These are phyloP conservation scores for Cyberlindnera bimundalis DNA, from an alignment of 805 yeast genomes.

Conservation along the genomic window DNA sequence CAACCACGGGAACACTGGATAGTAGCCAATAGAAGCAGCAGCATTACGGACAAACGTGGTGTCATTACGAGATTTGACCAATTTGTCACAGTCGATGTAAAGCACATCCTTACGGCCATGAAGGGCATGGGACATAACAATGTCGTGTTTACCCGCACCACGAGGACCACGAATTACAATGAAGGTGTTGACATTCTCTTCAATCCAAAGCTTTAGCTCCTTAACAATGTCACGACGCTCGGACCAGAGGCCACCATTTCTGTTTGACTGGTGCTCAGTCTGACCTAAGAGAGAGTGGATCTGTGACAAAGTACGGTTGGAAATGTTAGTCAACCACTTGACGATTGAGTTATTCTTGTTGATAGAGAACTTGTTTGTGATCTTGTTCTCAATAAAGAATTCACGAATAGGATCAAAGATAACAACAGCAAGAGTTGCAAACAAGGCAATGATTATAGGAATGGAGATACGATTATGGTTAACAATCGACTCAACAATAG, in stretches of 20 bases:
- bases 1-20: constrained; percentile 92
- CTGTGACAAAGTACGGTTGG: constrained; percentile 32
- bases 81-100: constrained; percentile 72
- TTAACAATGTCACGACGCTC: constrained; percentile 67
- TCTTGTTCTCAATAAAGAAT: constrained; percentile 69
- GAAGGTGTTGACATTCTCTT: constrained; percentile 87
- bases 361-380: constrained; percentile 56
- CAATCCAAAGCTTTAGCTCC: constrained; percentile 72
- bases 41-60: constrained; percentile 60
- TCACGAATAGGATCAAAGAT: constrained; percentile 93
- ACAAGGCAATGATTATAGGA: constrained; percentile 72
- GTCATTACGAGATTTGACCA: constrained; percentile 74
- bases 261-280: constrained; percentile 23
- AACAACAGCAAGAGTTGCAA: constrained; percentile 78
- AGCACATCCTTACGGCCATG: constrained; percentile 58
- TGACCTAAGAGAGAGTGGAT: constrained; percentile 35
- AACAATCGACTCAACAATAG: constrained; percentile 53
- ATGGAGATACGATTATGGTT: constrained; percentile 81
- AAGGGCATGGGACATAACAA: constrained; percentile 67
- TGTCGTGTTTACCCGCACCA: constrained; percentile 89
- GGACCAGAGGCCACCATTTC: constrained; percentile 50
- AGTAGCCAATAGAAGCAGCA: constrained; percentile 81
- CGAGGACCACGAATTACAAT: constrained; percentile 89
- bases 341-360: constrained; percentile 40
- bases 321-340: constrained; percentile 33